Base-by-base conservation (phyloP, 164 flowering plant species). In the Chimonanthus praecox region DNA sequence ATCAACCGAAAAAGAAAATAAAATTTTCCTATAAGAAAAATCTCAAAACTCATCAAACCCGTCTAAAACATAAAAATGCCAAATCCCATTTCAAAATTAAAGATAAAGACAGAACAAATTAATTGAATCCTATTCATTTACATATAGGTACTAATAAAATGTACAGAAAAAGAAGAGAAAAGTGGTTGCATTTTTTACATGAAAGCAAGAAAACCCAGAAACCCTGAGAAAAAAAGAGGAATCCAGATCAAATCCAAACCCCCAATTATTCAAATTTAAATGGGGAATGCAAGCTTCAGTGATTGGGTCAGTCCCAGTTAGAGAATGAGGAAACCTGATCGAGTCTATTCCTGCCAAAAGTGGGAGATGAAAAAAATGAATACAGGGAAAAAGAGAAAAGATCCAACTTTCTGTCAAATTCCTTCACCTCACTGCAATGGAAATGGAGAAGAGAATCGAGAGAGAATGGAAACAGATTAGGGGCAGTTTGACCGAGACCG, bases 301-400 rank as follows among this genome's bases (percentile, higher is more conserved):
- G 70, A 13, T 68, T 47, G 47, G 10, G 46, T 9, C n/a, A 72
- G 68, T 64, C 68, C 68, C 54, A 75, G 73, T 16, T 8, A 71
- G 45, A 70, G 73, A 75, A 75, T 44, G 65, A 68, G 70, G 70
- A 68, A 33, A 48, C 70, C 69, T 66, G 69, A 54, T 54, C 16
- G 60, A n/a, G 16, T 54, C n/a, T 54, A n/a, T 46, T 46, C 45
- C 47, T 66, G 33, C 33, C 33, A 33, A 33, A 33, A 33, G 33
- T 33, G 33, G 33, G 33, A 33, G 33, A 33, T 33, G 33, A 33
- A 33, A 0, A 33, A 33, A 33, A 33, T 33, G 69, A 66, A 68
- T 47, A 48, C 58, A 47, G 21, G 11, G 47, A 68, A 47, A 47
- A 2, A 68, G 47, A 68, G 48, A 47, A 47, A 2, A 68, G 47